Evolutionary conservation across 768 basidiomycete genomes (phyloP), one percentile per base, ranked within the genome.

Genomic region (Hericium coralloides): DNA sequence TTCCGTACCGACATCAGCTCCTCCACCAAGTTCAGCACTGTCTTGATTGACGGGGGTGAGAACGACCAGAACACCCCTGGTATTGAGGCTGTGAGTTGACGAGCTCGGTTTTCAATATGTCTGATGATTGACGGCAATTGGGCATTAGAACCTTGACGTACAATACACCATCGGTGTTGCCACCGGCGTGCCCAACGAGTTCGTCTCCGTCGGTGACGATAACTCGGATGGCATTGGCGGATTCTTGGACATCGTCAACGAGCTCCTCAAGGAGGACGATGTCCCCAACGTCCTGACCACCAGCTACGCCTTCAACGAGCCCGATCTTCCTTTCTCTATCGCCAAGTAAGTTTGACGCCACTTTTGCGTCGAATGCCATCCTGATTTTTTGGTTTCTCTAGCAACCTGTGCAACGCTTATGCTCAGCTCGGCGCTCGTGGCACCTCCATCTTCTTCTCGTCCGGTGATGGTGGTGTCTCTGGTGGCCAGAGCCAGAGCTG

Each of bases 401-500:
- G 69, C 57, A 56, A 60, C 17, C 55, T 73, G 41, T 74, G 73
- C 63, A 70, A 71, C 49, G 69, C 66, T 18, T 71, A 70, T 60
- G 61, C 64, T 53, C 69, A 70, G 59, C 67, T 74, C 20, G 70
- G 70, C 38, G 70, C 71, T 5, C 70, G 66, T 38, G 72, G 72
- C 12, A 63, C 64, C 10, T 72, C 72, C 25, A 65, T 73, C 56
- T 58, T 74, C 12, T 72, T 70, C 63, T 65, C 69, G 1, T 72
- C 73, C 7, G 73, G 73, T 18, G 71, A 73, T 55, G 70, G 69
- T 23, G 72, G 72, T 57, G 71, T 72, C 41, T 66, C 67, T 12
- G 71, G 70, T 18, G 64, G 64, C 9, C 66, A 67, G 43, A 49
- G 60, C 43, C 53, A 55, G 9, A 23, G 41, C 14, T 71, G 70